Percentiles rank a stretch among this genome's conserved stretches.
These are phyloP conservation scores for Nematocida ausubeli DNA, from an alignment of 371 early-diverging fungal genomes.

Conservation along the genomic window DNA sequence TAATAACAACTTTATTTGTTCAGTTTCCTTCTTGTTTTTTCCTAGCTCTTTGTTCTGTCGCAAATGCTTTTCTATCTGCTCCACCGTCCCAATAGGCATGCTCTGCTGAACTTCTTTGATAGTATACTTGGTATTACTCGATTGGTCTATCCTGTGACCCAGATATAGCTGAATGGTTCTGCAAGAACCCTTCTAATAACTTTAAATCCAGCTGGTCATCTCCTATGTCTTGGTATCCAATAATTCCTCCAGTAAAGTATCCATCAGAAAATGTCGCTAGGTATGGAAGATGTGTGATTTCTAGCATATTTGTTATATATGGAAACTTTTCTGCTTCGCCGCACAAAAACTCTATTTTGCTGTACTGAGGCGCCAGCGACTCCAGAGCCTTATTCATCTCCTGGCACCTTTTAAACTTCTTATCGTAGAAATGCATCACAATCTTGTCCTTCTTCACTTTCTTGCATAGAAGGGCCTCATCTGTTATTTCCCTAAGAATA, in stretches of 20 bases:
- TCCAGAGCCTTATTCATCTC: constrained; percentile 62
- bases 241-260: constrained; percentile 65
- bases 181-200: constrained; percentile 31
- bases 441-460: constrained; percentile 59
- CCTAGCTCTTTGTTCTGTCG: not conserved
- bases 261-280: constrained; percentile 65
- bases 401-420: constrained; percentile 60
- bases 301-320: constrained; percentile 53
- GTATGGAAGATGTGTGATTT: constrained; percentile 64
- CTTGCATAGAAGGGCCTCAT: constrained; percentile 62
- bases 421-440: constrained; percentile 66
- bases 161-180: too few species aligned
- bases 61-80: not conserved
- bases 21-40: not conserved
- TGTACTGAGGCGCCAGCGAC: constrained; percentile 52
- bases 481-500: constrained; percentile 45
- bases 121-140: too few species aligned
- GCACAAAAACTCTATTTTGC: constrained; percentile 59
- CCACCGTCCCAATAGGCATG: not conserved
- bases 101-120: not conserved
- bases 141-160: too few species aligned
- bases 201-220: constrained; percentile 29
- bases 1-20: not conserved
- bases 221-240: constrained; percentile 67
- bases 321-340: constrained; percentile 59